Base-by-base conservation (phyloP, 805 yeast species). In the Saccharomycopsis sp. region DNA sequence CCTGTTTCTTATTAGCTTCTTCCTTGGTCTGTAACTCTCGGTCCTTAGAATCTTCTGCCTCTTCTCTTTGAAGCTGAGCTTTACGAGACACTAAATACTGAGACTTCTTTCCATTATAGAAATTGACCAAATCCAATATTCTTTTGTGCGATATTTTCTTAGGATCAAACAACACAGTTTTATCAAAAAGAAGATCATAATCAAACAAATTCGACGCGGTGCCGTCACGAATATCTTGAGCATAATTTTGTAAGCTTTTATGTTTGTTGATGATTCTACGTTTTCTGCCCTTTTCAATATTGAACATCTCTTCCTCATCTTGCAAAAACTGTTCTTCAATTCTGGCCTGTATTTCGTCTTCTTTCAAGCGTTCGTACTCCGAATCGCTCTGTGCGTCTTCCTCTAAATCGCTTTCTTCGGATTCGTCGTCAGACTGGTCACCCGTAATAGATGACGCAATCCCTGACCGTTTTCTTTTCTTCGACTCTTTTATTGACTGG, bases 41-140 rank as follows among this genome's bases (percentile, higher is more conserved):
- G 64, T 79, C 83, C 14, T 54, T 52, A 0, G 60, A 64, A 64
- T 82, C 87, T 34, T 62, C 55, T 15, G 69, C 69, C 50, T 77
- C 78, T 64, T 84, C 89, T 15, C 69, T 67, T 2, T 64, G 41
- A 57, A 74, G 69, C 51, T 66, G 72, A 9, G 68, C 66, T 19
- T 68, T 67, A 61, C 86, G 68, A 47, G 66, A 62, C 14, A 75
- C 74, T 19, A 76, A 58, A 61, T 80, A 82, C 25, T n/a, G 8
- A 1, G 54, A 7, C 2, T 34, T 51, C 47, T 60, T 55, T 24
- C 35, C 52, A 7, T 55, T n/a, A 41, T 60, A 60, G 8, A 19
- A 12, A 9, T 22, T 41, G 7, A 54, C 24, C n/a, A 52, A 19
- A 17, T 56, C 53, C 22, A 25, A 8, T n/a, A 58, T 12, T 2